Base-by-base conservation (phyloP, 139 green algal genomes). In the Astrephomene gubernaculifera region DNA sequence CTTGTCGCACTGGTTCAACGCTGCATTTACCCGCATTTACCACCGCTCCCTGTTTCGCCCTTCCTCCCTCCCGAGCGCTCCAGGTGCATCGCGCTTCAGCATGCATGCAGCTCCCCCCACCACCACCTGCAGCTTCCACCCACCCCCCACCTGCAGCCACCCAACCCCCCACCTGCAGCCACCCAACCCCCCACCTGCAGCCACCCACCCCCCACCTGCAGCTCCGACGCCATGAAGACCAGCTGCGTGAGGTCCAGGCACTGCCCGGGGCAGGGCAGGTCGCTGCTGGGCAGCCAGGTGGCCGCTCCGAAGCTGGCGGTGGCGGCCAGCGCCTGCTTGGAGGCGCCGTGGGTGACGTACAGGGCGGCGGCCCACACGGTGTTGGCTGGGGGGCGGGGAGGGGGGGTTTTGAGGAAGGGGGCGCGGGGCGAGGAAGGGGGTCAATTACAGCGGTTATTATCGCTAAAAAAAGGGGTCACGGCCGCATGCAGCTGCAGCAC, bases 241-340 rank as follows among this genome's bases (percentile, higher is more conserved):
- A 87, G 82, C 22, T 57, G 38, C 4, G 67, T 88, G 25, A 90
- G 87, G 81, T 87, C 78, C n/a, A 88, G 79, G 81, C 87, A 90
- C 74, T 90, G 72, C 19, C 81, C 73, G 2, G 87, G 87, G 81
- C 86, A 90, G 0, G 86, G 86, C 65, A 44, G 14, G 29, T 61
- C 49, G 52, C 31, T 24, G 22, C n/a, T 75, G 17, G 86, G 80
- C 27, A 81, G 61, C 86, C 86, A 90, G 24, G 73, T 85, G 41
- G 61, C 63, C 1, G 78, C 12, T 43, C 78, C 78, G 64, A 41
- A 84, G 6, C 3, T 64, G 36, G 8, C 43, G 31, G 74, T 74
- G 44, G 45, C 63, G 2, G 14, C 5, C 24, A 61, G 33, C 31
- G 63, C 44, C 43, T 65, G 41, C 36, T 52, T 35, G 22, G 52